These are phyloP conservation scores for Cyclotella sp. DNA, from an alignment of 108 stramenopile species.

Conservation along the genomic window DNA sequence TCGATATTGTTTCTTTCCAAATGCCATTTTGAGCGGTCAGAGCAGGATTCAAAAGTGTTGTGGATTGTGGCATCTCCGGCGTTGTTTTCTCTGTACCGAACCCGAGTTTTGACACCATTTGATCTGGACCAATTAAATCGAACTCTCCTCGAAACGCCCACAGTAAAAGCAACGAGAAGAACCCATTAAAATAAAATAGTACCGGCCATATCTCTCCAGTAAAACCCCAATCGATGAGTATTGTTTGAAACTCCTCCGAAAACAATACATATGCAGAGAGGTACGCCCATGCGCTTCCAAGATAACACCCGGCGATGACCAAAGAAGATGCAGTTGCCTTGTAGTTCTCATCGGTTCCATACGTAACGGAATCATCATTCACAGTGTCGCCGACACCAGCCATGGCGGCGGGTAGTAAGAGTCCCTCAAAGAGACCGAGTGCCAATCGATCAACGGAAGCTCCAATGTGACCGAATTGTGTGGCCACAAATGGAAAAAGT, in stretches of 20 bases:
- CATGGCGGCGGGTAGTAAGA: slow-evolving; percentile 50
- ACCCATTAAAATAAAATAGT: slow-evolving; percentile 45
- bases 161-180: slow-evolving; percentile 26
- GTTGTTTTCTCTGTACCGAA: background rate
- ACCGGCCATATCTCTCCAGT: slow-evolving; percentile 26
- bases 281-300: slow-evolving; percentile 51
- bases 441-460: slow-evolving; percentile 42
- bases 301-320: slow-evolving; percentile 48
- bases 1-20: slow-evolving; percentile 25
- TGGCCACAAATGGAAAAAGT: slow-evolving; percentile 34
- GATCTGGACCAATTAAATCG: slow-evolving; percentile 15
- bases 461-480: slow-evolving; percentile 15
- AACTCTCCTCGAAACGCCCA: slow-evolving; percentile 31
- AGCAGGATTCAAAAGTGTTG: background rate
- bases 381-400: slow-evolving; percentile 41
- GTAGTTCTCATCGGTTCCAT: slow-evolving; percentile 11
- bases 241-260: slow-evolving; percentile 24
- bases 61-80: background rate
- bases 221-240: slow-evolving; percentile 3
- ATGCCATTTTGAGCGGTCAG: background rate
- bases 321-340: slow-evolving; percentile 44
- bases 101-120: background rate
- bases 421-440: slow-evolving; percentile 43
- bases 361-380: background rate
- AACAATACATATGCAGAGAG: slow-evolving; percentile 38